These are phyloP conservation scores for Colletotrichum filicis DNA, from an alignment of 2,329 filamentous ascomycete genomes.

Conservation along the genomic window DNA sequence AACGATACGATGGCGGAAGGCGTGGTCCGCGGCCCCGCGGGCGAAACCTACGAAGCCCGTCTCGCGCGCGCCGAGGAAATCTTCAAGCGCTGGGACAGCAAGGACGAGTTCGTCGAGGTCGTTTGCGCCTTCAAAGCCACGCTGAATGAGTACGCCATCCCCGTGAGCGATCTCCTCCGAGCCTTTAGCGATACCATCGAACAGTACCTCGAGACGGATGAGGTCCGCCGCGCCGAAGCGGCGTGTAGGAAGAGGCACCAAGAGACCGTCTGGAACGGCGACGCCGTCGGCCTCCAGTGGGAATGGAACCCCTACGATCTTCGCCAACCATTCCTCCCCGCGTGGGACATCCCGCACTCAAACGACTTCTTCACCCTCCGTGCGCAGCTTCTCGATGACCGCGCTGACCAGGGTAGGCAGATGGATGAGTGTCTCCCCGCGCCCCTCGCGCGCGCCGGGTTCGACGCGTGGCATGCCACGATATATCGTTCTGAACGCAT, in stretches of 20 bases:
- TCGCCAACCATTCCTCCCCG: not conserved
- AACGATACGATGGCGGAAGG: not conserved
- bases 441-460: not conserved
- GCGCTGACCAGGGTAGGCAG: not conserved
- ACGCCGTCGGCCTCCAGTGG: slow-evolving; percentile 2
- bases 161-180: not conserved
- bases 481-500: slow-evolving; percentile 7
- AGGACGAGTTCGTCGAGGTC: slow-evolving; percentile 8
- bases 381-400: not conserved
- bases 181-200: not conserved
- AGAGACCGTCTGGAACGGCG: not conserved
- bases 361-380: not conserved
- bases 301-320: not conserved
- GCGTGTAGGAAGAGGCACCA: not conserved
- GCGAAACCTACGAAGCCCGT: slow-evolving; percentile 7
- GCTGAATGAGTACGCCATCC: slow-evolving; percentile 14
- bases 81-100: slow-evolving; percentile 7
- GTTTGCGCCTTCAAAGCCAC: slow-evolving; percentile 27
- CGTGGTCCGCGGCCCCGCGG: not conserved
- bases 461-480: slow-evolving; percentile 5
- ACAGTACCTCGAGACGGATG: not conserved
- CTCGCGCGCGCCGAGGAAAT: not conserved
- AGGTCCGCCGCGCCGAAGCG: not conserved
- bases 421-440: not conserved
- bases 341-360: not conserved